A percentile compares a stretch with the other conserved stretches of the same genome.
These are phyloP conservation scores for Opeltia flavorubescens DNA, from an alignment of 495 filamentous ascomycete species.

Conservation along the genomic window DNA sequence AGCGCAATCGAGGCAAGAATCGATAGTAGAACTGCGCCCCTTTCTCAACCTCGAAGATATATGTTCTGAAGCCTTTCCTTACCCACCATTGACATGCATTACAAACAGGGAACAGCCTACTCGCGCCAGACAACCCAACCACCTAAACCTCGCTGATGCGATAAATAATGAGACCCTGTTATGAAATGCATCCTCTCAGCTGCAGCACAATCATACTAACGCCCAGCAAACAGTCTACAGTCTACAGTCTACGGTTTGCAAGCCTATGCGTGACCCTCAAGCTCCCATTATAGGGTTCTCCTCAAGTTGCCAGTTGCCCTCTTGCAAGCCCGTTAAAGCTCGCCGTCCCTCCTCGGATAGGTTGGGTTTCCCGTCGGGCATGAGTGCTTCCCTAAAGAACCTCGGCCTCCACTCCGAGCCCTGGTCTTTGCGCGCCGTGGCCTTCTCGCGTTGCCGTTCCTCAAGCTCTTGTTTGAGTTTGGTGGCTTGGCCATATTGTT, in stretches of 20 bases:
- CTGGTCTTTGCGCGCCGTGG: constrained; percentile 17
- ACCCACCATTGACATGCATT: no score
- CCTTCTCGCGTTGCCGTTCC: constrained; percentile 22
- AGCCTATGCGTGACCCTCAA: background rate
- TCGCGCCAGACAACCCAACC: no score
- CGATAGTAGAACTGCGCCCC: no score
- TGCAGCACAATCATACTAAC: background rate
- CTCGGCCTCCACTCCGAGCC: constrained; percentile 63
- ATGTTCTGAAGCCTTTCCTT: no score
- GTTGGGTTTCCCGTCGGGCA: constrained; percentile 61
- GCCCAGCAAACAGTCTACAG: background rate
- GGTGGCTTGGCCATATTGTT: constrained; percentile 74
- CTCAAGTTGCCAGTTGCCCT: constrained; percentile 40
- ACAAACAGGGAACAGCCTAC: no score
- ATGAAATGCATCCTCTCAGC: no score
- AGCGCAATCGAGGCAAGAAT: no score
- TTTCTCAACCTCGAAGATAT: no score
- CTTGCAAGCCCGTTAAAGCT: constrained; percentile 55
- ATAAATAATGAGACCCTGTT: no score
- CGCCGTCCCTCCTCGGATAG: constrained; percentile 63
- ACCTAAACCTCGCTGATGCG: no score
- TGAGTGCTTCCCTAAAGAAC: constrained; percentile 69
- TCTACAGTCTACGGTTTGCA: background rate
- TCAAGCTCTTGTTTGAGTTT: constrained; percentile 54
- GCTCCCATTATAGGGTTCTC: constrained; percentile 21